Percentiles rank a stretch among this genome's conserved stretches.
Conservation (phyloP, 805 yeast genomes). For the Ogataea pini region DNA sequence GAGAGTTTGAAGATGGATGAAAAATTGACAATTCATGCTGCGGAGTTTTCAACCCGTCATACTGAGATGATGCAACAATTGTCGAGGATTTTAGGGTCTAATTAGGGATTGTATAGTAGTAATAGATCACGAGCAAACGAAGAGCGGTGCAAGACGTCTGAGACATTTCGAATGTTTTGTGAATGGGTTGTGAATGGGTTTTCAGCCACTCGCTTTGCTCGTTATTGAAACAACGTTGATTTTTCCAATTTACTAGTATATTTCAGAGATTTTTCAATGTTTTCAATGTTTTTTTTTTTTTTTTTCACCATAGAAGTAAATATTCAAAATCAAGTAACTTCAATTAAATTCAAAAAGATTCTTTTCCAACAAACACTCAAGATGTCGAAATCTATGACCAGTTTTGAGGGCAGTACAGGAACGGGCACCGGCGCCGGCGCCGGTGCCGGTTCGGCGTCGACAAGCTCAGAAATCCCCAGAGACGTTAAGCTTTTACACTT, state of each 20-base stretch:
- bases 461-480: slow-evolving; percentile 56
- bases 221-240: too few relatives aligned
- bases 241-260: too few relatives aligned
- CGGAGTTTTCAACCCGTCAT: slow-evolving; percentile 15
- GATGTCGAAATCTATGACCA: not conserved
- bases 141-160: not conserved
- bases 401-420: not conserved
- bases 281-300: too few relatives aligned
- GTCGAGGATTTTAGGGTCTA: not conserved
- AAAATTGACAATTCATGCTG: slow-evolving; percentile 10
- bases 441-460: not conserved
- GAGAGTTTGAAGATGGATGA: slow-evolving; percentile 22
- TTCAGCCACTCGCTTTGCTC: too few relatives aligned
- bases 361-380: too few relatives aligned
- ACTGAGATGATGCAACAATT: slow-evolving; percentile 7
- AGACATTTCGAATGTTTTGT: too few relatives aligned
- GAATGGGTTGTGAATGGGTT: too few relatives aligned
- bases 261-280: too few relatives aligned
- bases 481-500: slow-evolving; percentile 90
- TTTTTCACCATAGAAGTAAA: too few relatives aligned
- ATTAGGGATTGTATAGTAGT: not conserved
- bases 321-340: too few relatives aligned
- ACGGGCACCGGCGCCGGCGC: slow-evolving; percentile 1
- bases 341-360: not conserved
- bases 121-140: not conserved